Evolutionary conservation across 306 rosid species (phyloP), one percentile per base, ranked within the genome.

Genomic region (Abrus pulchellus): DNA sequence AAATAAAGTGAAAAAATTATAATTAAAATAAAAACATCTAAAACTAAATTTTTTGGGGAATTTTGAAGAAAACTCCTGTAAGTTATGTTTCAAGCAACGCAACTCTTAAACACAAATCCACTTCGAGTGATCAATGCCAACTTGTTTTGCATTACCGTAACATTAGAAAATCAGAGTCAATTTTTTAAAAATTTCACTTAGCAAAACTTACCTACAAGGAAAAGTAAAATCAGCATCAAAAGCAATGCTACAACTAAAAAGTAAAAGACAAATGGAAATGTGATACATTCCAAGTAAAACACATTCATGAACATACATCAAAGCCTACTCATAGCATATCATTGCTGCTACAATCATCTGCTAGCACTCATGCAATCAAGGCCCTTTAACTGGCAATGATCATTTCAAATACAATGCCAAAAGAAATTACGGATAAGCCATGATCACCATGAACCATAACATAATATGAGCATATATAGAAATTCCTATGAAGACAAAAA

Each of bases 341-440:
- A 67, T 47, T 74, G 56, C 64, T 56, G 65, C 80, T 14, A 32
- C 32, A 64, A 20, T 9, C 65, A 44, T 81, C 70, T 1, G 5
- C 3, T 12, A 28, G 20, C 9, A 8, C 61, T 43, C 2, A 12
- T 29, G 79, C 56, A 62, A 80, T 29, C 9, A 36, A 63, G 5
- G 74, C 52, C 80, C 74, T 34, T 66, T 75, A 81, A 68, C 12
- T 13, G 72, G 59, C 57, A 74, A 67, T 45, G 76, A 20, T 34
- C 57, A 65, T 40, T 53, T 34, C 57, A 83, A 57, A 50, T 4
- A n/a, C 27, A 45, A n/a, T 10, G 63, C 76, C 20, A 36, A 66
- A 38, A 69, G 48, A 62, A 12, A 27, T 12, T 30, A 5, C 5
- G 7, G 36, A 81, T 12, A 48, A 28, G 27, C 59, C 53, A 3